Evolutionary conservation across 1,284 basidiomycete genomes (phyloP).

Genomic region (Cystobasidium pallidum): DNA sequence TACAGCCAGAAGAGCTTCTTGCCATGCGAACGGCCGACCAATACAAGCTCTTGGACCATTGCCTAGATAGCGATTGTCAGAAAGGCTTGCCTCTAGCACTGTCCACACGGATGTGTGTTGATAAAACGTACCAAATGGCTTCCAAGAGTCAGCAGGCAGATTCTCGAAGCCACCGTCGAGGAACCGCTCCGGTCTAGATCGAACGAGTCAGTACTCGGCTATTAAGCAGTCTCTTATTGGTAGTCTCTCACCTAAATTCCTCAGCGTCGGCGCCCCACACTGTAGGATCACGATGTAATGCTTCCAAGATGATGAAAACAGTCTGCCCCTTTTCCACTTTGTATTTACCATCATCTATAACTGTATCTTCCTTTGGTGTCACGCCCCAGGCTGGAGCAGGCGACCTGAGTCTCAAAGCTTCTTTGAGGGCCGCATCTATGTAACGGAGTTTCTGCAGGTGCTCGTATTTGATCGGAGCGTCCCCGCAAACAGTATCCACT

Average conservation of each 20-base stretch:
- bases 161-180: constrained; percentile 4
- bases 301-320: constrained; percentile 5
- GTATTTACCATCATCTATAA: constrained; percentile 7
- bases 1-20: constrained; percentile 9
- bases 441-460: constrained; percentile 1
- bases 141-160: not conserved
- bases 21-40: constrained; percentile 7
- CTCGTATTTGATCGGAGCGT: not conserved
- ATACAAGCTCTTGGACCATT: constrained; percentile 7
- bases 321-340: constrained; percentile 9
- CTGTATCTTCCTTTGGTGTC: constrained; percentile 13
- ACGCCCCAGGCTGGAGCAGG: constrained; percentile 11
- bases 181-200: not conserved
- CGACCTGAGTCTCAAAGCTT: not conserved
- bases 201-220: no score
- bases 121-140: not conserved
- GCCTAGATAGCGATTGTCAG: not conserved
- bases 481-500: constrained; percentile 5
- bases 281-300: constrained; percentile 15
- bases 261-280: constrained; percentile 20
- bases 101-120: not conserved
- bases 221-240: not conserved
- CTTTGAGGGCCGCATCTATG: constrained; percentile 2
- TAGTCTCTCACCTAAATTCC: constrained; percentile 6
- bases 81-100: not conserved